Base-by-base conservation (phyloP, 441 rosid species). In the Mallotus japonicus region DNA sequence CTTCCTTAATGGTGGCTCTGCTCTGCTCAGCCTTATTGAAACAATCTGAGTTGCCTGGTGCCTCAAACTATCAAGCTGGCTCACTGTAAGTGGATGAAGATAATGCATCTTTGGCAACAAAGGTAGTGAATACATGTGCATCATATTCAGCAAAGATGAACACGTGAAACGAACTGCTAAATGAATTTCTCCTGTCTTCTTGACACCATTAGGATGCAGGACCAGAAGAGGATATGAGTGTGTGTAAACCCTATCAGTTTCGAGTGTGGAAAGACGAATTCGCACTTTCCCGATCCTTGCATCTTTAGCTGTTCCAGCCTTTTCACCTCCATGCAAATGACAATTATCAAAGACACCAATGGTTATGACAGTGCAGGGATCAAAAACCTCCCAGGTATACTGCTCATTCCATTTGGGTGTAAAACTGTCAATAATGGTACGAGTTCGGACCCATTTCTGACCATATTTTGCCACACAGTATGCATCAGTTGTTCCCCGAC, bases 381-480 rank as follows among this genome's bases (percentile, higher is more conserved):
- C 98, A 8, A 77, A 91, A 69, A 92, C 99, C 80, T 95, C 99
- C 98, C 99, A 95, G n/a, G 97, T 95, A 67, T 95, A 95, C 59
- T 95, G 99, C 81, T 95, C 99, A 12, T 95, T 92, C 99, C 99
- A 92, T 81, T 83, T 95, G 7, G 99, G 99, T 1, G 77, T 86
- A 80, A 87, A 89, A 84, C 92, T 95, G 78, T 92, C 96, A 0
- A 92, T 87, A 76, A 92, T 91, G 0, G 99, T 92, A 76, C 99
- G 83, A 0, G 99, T 95, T 22, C 99, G 87, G 59, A 95, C 75
- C 99, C 99, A 95, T 73, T 95, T 95, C 79, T 87, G 96, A 13
- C 99, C 98, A 8, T 91, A 95, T 71, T 95, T 95, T 3, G 99
- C 99, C 70, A 95, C 98, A 73, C 99, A 95, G 65, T 95, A 95